These are phyloP conservation scores for Colletotrichum sp. DNA, from an alignment of 2,329 filamentous ascomycete genomes.

Conservation along the genomic window DNA sequence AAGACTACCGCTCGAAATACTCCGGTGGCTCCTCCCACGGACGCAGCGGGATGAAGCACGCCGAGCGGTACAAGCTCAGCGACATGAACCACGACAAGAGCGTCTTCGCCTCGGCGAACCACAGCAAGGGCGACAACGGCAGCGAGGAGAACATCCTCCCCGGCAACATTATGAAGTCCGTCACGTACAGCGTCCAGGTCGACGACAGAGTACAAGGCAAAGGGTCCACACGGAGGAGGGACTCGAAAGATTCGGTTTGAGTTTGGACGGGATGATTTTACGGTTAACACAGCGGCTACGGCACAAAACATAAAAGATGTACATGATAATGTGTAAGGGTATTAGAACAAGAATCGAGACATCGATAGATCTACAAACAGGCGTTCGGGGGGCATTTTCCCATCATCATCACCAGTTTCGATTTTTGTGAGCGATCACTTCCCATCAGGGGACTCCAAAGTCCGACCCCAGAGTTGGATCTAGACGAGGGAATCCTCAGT, in stretches of 20 bases:
- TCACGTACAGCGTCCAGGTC: constrained; percentile 45
- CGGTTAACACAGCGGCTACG: background rate
- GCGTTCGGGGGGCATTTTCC: background rate
- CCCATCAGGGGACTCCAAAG: background rate
- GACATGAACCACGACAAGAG: constrained; percentile 38
- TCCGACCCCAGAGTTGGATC: background rate
- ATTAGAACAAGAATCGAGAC: background rate
- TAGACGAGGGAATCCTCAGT: background rate
- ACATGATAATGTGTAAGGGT: background rate
- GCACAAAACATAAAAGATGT: background rate
- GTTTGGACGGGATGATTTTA: background rate
- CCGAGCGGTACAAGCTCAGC: constrained; percentile 42
- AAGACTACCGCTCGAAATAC: constrained; percentile 44
- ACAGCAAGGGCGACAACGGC: constrained; percentile 21
- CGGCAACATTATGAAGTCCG: constrained; percentile 45
- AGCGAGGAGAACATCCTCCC: constrained; percentile 46
- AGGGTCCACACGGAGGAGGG: background rate
- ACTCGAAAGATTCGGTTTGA: background rate
- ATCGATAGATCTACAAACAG: background rate
- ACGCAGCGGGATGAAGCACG: constrained; percentile 27
- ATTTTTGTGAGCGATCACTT: constrained; percentile 1
- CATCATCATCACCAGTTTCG: background rate
- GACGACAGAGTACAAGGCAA: constrained; percentile 27
- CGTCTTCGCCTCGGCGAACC: constrained; percentile 29
- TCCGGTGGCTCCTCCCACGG: constrained; percentile 31